These are phyloP conservation scores for Penicillium coprophilum DNA, from an alignment of 495 filamentous ascomycete species.

Conservation along the genomic window DNA sequence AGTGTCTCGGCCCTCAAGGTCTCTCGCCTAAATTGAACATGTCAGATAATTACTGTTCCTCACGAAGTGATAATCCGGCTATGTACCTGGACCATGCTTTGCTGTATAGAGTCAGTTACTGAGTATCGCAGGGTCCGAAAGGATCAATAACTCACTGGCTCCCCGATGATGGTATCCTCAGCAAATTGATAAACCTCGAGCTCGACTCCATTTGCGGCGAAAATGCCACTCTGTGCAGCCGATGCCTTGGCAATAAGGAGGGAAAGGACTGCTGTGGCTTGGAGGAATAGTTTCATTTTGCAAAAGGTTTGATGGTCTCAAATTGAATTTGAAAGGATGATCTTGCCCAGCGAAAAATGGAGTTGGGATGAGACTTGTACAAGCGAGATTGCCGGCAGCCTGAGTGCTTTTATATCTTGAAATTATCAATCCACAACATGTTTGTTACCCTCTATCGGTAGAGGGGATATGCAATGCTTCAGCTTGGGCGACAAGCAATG, in stretches of 20 bases:
- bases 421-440: background rate
- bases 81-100: background rate
- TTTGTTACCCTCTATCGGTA: background rate
- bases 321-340: background rate
- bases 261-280: background rate
- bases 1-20: slow-evolving; percentile 3
- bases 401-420: background rate
- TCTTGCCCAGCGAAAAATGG: background rate
- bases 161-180: background rate
- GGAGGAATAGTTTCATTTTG: slow-evolving; percentile 3
- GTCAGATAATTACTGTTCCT: background rate
- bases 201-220: slow-evolving; percentile 1
- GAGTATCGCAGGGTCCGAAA: background rate
- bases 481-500: background rate
- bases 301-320: background rate
- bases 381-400: background rate
- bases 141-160: background rate
- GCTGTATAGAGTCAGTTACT: background rate
- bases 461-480: background rate
- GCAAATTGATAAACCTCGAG: background rate
- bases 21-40: background rate
- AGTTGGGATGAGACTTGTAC: background rate
- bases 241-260: background rate
- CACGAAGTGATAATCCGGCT: background rate
- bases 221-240: background rate